Evolutionary conservation across 129 eudicot species (phyloP).

Genomic region (Pittosporum tobira): DNA sequence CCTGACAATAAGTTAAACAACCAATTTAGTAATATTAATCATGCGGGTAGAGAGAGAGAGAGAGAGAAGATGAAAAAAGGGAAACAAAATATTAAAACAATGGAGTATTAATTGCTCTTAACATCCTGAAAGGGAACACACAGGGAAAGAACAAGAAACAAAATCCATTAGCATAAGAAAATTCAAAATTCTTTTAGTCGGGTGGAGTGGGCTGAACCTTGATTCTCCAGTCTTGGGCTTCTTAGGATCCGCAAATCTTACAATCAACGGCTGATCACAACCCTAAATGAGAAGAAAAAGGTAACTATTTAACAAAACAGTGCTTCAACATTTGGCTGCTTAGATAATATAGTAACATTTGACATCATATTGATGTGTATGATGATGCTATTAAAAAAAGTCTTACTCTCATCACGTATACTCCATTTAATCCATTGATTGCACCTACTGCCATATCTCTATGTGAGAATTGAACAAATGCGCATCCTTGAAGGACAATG

Average conservation of each 20-base stretch:
- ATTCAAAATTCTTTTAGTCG: slow-evolving; percentile 1
- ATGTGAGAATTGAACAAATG: slow-evolving; percentile 58
- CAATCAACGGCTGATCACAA: slow-evolving; percentile 70
- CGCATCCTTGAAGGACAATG: slow-evolving; percentile 55
- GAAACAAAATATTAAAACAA: background rate
- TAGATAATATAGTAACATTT: background rate
- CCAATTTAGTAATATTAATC: background rate
- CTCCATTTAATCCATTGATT: slow-evolving; percentile 62
- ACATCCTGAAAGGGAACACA: background rate
- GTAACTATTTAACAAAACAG: too few relatives aligned
- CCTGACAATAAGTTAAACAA: background rate
- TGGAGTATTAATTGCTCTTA: background rate
- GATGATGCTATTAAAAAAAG: slow-evolving; percentile 8
- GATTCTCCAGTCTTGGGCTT: slow-evolving; percentile 66
- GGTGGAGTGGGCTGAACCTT: slow-evolving; percentile 34
- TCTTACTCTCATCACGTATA: slow-evolving; percentile 61
- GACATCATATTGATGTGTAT: background rate
- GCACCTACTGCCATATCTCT: slow-evolving; percentile 90
- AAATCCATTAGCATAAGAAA: slow-evolving; percentile 7
- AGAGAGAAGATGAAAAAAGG: background rate
- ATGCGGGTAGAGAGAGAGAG: slow-evolving; percentile 4
- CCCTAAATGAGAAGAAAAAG: slow-evolving; percentile 53
- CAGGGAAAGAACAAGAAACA: background rate
- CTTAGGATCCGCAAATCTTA: slow-evolving; percentile 89
- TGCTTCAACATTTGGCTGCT: background rate